These are phyloP conservation scores for Hyphodiscus sp. DNA, from an alignment of 2,329 filamentous ascomycete species.

Conservation along the genomic window DNA sequence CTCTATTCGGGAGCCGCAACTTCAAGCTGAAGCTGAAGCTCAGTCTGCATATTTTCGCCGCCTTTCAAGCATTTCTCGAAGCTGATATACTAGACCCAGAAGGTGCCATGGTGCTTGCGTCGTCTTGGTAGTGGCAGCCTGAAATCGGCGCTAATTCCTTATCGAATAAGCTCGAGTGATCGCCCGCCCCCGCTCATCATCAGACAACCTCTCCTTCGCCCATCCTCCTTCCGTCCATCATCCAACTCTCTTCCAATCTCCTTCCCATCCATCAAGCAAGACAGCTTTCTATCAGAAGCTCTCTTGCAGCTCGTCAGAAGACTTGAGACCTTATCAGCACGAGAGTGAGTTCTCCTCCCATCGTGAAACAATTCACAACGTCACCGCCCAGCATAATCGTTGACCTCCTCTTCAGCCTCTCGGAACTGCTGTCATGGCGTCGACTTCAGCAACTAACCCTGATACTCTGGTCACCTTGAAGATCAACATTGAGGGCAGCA, in stretches of 20 bases:
- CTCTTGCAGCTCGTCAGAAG: background rate
- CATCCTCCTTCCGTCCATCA: background rate
- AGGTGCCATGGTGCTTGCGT: background rate
- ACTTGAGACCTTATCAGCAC: background rate
- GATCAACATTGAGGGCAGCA: constrained; percentile 67
- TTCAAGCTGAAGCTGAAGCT: too few relatives aligned
- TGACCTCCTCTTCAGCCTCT: background rate
- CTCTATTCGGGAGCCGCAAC: background rate
- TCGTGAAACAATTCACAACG: background rate
- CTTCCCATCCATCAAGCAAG: background rate
- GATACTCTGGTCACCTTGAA: constrained; percentile 82
- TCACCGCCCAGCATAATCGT: background rate
- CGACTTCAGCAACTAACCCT: constrained; percentile 33
- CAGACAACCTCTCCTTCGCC: constrained; percentile 3
- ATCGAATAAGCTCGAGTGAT: constrained; percentile 12
- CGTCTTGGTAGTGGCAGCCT: constrained; percentile 8
- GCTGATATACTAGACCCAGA: constrained; percentile 7
- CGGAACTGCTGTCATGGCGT: constrained; percentile 25
- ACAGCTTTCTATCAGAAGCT: background rate
- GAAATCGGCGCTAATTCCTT: constrained; percentile 4
- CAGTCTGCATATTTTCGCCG: background rate
- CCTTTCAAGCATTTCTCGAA: constrained; percentile 7
- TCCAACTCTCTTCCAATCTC: background rate
- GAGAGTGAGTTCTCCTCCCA: background rate
- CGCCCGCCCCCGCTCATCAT: constrained; percentile 6